Evolutionary conservation across 495 filamentous ascomycete genomes (phyloP), one percentile per base, ranked within the genome.

Genomic region (Penicillium fimorum): DNA sequence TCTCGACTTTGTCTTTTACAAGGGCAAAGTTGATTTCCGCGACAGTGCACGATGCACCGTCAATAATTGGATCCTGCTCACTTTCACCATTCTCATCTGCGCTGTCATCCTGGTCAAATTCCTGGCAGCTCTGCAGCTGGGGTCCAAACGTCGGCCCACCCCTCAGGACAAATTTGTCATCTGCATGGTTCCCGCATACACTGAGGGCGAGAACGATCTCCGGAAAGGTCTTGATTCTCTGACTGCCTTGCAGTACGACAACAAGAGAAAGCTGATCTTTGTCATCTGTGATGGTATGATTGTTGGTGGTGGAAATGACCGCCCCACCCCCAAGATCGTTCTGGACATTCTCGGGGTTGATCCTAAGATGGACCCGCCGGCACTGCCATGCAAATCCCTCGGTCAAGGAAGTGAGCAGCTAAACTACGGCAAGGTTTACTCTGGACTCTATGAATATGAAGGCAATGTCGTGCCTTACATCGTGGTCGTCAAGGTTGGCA

Each of bases 111-210:
- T 87, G 15, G 76, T 87, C 71, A 98, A 97, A 74, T 98, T 98
- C 78, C 71, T 98, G 63, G 88, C 94, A 53, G 94, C 94, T 43
- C 80, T 98, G 25, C 94, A 98, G 67, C 87, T 98, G 58, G 93
- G 94, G 17, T 88, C 90, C 46, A 97, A 96, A 74, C 86, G 89
- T 29, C 88, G 91, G 17, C 94, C 94, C 5, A 79, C 87, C 17
- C 87, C 91, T 25, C 94, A 97, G 72, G 94, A 98, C 69, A 97
- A 97, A 69, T 98, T 98, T 57, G 94, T 98, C 56, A 97, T 98
- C 58, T 97, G 94, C 76, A 88, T 96, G 71, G 90, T 98, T 50
- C 94, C 94, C 18, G 94, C 94, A 12, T 98, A 98, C 68, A 98
- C 94, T 0, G 94, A 98, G 77, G 94, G 92, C 56, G 94, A 98